Base-by-base conservation (phyloP, 2,329 filamentous ascomycete species). In the Blumeriella jaapii region DNA sequence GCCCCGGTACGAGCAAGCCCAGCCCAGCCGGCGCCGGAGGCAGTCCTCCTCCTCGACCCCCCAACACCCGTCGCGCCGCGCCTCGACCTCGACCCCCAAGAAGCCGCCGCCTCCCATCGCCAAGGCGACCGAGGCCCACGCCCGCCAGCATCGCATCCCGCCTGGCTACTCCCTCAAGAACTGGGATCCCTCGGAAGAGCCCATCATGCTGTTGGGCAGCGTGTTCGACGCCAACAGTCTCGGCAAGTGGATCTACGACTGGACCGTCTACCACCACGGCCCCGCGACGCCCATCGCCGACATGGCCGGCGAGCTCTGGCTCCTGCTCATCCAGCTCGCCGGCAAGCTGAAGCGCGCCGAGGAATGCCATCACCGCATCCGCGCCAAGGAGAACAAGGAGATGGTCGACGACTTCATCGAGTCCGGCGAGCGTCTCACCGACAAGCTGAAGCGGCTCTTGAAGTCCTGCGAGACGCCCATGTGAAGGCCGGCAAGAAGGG, bases 171-270 rank as follows among this genome's bases (percentile, higher is more conserved):
- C 85, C 16, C 76, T 89, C 56, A 96, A 96, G 70, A 93, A 96
- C 65, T 96, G 91, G 91, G 91, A 98, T 57, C 89, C 89, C 1
- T 78, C 75, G 17, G 89, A 96, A 65, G 78, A 86, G 49, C 91
- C 91, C 33, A 95, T 98, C 57, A 78, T 95, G 56, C 73, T 98
- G 16, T 71, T 96, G 14, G 91, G 91, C 32, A 93, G 84, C 55
- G 91, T 96, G 38, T 96, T 96, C 55, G 91, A 96, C 56, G 84
- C 89, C 55, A 95, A 96, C 69, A 94, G 85, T 16, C 71, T 98
- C 18, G 91, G 91, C 54, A 95, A 95, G 63, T 98, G 91, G 91
- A 93, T 98, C 55, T 98, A 94, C 61, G 91, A 96, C 68, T 98
- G 91, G 91, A 95, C 91, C 12, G 84, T 95, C 45, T 94, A 84